Percentiles rank a stretch among this genome's conserved stretches.
Evolutionary conservation across 2,329 filamentous ascomycete genomes (phyloP).

Genomic region (Endothia cerciana): DNA sequence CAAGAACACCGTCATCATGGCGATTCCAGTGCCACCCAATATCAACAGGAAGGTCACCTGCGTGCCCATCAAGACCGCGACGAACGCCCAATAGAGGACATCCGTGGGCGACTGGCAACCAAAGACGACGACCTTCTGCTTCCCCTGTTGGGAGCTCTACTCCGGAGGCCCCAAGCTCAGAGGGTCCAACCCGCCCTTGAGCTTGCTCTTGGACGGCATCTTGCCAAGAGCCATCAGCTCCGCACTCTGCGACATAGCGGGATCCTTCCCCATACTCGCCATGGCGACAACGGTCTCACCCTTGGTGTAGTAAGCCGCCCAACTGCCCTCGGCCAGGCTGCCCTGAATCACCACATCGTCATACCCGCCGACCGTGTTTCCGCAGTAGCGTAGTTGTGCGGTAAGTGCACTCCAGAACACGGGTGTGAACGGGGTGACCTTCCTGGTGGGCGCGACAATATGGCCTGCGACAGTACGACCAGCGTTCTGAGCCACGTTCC

Average conservation of each 20-base stretch:
- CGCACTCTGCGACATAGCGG: constrained; percentile 78
- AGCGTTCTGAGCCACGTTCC: constrained; percentile 96
- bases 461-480: constrained; percentile 79
- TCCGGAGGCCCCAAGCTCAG: constrained; percentile 46
- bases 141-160: constrained; percentile 27
- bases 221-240: constrained; percentile 82
- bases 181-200: constrained; percentile 65
- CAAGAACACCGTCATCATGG: constrained; percentile 16
- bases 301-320: constrained; percentile 86
- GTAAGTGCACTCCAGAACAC: constrained; percentile 97
- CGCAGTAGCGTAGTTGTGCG: constrained; percentile 88
- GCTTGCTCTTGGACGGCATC: constrained; percentile 82
- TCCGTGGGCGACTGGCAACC: background rate
- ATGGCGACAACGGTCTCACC: constrained; percentile 88
- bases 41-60: constrained; percentile 1
- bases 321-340: constrained; percentile 76
- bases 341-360: constrained; percentile 85
- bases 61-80: constrained; percentile 11
- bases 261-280: constrained; percentile 88
- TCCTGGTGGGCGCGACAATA: constrained; percentile 68
- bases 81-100: constrained; percentile 6
- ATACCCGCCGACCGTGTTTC: constrained; percentile 79
- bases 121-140: background rate
- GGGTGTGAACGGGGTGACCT: constrained; percentile 78
- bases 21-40: background rate